Conservation (phyloP, 2,329 filamentous ascomycete species). For the Aspergillus bombycis region DNA sequence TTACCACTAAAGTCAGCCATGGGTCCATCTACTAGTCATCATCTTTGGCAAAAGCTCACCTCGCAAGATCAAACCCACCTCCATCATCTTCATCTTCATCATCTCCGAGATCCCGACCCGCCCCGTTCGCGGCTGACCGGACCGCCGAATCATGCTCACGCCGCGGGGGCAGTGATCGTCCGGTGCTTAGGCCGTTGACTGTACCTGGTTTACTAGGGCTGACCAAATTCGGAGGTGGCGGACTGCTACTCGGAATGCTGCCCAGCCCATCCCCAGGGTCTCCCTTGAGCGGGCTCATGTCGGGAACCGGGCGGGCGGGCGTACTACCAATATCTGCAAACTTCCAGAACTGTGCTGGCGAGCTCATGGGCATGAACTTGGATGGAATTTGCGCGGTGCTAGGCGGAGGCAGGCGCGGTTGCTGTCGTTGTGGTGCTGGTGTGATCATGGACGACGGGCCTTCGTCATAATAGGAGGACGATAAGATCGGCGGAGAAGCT, state of each 20-base stretch:
- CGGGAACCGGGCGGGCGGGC: conserved; percentile 45
- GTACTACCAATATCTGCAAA: conserved; percentile 51
- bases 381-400: conserved; percentile 54
- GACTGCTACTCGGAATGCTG: conserved; percentile 51
- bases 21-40: not conserved
- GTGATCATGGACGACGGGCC: conserved; percentile 52
- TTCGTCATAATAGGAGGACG: conserved; percentile 54
- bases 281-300: conserved; percentile 53
- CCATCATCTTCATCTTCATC: conserved; percentile 46
- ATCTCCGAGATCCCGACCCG: conserved; percentile 23
- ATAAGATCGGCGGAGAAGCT: conserved; percentile 50
- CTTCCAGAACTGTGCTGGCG: conserved; percentile 56
- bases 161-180: conserved; percentile 35
- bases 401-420: conserved; percentile 51
- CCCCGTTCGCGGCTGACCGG: conserved; percentile 19
- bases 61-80: conserved; percentile 51
- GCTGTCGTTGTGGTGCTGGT: conserved; percentile 52
- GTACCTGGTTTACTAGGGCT: conserved; percentile 49
- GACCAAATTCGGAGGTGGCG: conserved; percentile 49
- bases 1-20: conserved; percentile 21
- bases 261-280: conserved; percentile 39
- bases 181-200: conserved; percentile 33
- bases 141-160: conserved; percentile 32
- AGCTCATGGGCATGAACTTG: conserved; percentile 56
- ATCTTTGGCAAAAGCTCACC: conserved; percentile 33